phyloP scores from a whole-genome alignment of 2,329 filamentous ascomycete species.

The Kalmusia sp. region DNA sequence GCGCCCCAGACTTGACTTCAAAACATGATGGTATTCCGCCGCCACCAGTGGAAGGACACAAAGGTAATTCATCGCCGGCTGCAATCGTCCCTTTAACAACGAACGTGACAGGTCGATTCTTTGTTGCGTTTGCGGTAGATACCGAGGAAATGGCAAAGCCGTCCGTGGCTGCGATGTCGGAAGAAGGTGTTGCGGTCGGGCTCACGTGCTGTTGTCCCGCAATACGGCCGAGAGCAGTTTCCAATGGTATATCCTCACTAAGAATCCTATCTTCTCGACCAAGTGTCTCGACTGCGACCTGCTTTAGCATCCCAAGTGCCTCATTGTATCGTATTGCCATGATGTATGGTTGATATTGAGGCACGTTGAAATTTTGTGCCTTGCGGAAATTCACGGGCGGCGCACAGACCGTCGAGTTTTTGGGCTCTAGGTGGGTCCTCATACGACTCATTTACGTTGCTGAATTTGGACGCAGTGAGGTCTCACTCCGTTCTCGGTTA shows the following conservation, averaged over 20 bases:
- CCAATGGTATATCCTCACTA: conserved; percentile 5
- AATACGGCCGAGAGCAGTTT: conserved; percentile 11
- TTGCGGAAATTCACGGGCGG: too few species aligned
- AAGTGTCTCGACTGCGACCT: background rate
- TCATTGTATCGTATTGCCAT: conserved; percentile 7
- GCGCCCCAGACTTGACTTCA: conserved; percentile 16
- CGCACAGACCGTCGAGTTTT: too few species aligned
- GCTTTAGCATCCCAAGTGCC: conserved; percentile 1
- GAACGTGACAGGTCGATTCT: conserved; percentile 11
- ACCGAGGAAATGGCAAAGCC: conserved; percentile 19
- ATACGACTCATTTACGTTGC: too few species aligned
- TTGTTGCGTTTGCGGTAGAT: conserved; percentile 9
- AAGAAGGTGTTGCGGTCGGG: conserved; percentile 14
- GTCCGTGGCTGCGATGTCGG: conserved; percentile 15
- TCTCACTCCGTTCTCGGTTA: too few species aligned
- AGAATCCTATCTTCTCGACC: background rate
- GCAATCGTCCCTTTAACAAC: conserved; percentile 11
- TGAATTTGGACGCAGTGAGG: too few species aligned
- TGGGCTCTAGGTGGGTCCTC: too few species aligned
- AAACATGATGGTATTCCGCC: conserved; percentile 13
- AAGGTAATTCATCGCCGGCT: conserved; percentile 6
- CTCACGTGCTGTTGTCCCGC: conserved; percentile 9
- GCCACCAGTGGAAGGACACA: background rate
- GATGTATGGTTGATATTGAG: background rate
- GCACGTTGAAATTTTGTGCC: background rate